Evolutionary conservation across 192 early-diverging fungal species (phyloP), one percentile per base, ranked within the genome.

Genomic region (Oehlia diaphana): DNA sequence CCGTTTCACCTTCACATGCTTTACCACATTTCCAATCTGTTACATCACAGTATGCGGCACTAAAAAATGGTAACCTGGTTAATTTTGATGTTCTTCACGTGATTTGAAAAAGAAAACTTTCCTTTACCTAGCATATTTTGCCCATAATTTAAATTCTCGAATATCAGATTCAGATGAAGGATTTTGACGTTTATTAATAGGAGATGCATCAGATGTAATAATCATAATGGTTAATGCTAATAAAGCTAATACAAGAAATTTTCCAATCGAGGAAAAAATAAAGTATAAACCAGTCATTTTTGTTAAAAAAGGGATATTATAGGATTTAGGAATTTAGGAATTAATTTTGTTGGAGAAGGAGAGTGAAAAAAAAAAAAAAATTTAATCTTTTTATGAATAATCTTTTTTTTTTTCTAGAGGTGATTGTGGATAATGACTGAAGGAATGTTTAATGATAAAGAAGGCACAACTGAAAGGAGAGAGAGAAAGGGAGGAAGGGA

Each of bases 11-110:
- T 61, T 39, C 19, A 13, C 73, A 74, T 23, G 73, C 73, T 7
- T 26, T 6, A 33, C 73, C 73, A 13, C 73, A 74, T 35, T 74
- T 62, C 73, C 73, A 74, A 35, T 74, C 37, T 31, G 50, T 74
- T 62, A 74, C 73, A 26, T 74, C 37, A 35, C 73, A 74, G 0
- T 74, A 74, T 31, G 73, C 73, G 16, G 73, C 73, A 35, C 73
- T 74, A 62, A 42, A 37, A 37, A 37, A 37, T 4, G 35, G 4
- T 37, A 37, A 37, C 35, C 35, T 37, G 16, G 21, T 72, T 39
- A 7, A 7, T 49, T 31, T 31, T 31, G 31, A 31, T 31, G 31
- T 31, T 31, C 23, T 26, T 19, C 39, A 47, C n/a, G 16, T 58
- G 19, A 58, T 21, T 1, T 58, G 5, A 21, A 7, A 3, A 6